Conservation (phyloP, 192 early-diverging fungal genomes). For the Backusella sp. region DNA sequence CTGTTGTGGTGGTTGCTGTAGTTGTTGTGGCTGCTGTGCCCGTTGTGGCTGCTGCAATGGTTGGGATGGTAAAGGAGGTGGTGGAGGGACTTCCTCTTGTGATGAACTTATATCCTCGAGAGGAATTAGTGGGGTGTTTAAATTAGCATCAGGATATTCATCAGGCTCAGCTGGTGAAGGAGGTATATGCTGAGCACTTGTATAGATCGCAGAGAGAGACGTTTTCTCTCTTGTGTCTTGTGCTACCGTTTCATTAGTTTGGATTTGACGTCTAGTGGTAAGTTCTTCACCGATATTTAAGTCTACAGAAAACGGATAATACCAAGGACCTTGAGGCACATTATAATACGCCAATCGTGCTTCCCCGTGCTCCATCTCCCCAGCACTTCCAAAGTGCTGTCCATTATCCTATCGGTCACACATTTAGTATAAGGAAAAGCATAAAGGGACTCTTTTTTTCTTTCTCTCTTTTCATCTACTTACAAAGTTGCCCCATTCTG, state of each 20-base stretch:
- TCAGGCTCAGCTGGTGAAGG: conserved; percentile 23
- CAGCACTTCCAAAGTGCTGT: background rate
- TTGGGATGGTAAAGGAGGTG: background rate
- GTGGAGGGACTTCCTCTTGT: background rate
- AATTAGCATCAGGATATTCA: conserved; percentile 6
- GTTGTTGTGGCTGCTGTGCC: background rate
- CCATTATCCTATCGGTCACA: background rate
- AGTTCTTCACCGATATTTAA: background rate
- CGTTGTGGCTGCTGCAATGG: background rate
- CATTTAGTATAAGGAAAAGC: background rate
- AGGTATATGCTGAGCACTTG: conserved; percentile 21
- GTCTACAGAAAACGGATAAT: background rate
- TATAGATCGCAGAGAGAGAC: conserved; percentile 19
- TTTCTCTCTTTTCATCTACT: background rate
- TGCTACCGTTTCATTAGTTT: background rate
- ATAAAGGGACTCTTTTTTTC: background rate
- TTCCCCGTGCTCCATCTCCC: background rate
- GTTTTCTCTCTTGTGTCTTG: conserved; percentile 14
- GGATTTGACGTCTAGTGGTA: background rate
- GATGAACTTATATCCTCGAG: background rate
- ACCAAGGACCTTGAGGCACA: background rate
- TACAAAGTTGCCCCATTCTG: conserved; percentile 12
- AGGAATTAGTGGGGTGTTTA: background rate
- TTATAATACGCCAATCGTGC: background rate
- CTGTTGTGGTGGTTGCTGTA: background rate